A percentile compares a stretch with the other conserved stretches of the same genome.
Evolutionary conservation across 78 protist genomes (phyloP).

Genomic region (slime mould (Dictyostelium discoideum)): DNA sequence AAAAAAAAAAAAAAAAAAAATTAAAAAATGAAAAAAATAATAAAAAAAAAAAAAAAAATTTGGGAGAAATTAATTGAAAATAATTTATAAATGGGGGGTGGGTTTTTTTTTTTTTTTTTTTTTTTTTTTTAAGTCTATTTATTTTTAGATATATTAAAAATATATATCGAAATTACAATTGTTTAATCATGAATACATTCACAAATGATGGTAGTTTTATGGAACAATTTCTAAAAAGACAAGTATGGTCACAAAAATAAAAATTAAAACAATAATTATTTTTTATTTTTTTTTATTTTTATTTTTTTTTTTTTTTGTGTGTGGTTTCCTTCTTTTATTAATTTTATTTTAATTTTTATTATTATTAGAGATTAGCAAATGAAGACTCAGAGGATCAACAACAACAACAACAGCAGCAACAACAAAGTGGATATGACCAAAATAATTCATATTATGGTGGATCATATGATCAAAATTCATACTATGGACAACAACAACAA

Average conservation of each 20-base stretch:
- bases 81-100: neutral
- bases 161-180: neutral
- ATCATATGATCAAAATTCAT: neutral
- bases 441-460: neutral
- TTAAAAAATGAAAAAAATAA: neutral
- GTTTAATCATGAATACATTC: constrained; percentile 51
- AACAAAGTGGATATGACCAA: neutral
- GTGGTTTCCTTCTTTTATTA: neutral
- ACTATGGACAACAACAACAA: neutral
- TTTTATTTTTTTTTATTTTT: neutral
- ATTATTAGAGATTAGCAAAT: neutral
- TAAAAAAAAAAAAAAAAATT: neutral
- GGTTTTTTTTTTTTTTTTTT: neutral
- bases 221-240: constrained; percentile 75
- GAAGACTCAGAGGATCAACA: constrained; percentile 15
- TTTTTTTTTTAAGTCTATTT: neutral
- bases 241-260: neutral
- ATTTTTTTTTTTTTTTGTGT: neutral
- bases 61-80: neutral
- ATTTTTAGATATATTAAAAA: neutral
- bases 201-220: constrained; percentile 81
- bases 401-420: constrained; percentile 8
- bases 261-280: neutral
- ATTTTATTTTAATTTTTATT: neutral
- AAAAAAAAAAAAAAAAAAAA: neutral